Conservation (phyloP, 78 protist species). For the Planoprotostelium fungivorum region DNA sequence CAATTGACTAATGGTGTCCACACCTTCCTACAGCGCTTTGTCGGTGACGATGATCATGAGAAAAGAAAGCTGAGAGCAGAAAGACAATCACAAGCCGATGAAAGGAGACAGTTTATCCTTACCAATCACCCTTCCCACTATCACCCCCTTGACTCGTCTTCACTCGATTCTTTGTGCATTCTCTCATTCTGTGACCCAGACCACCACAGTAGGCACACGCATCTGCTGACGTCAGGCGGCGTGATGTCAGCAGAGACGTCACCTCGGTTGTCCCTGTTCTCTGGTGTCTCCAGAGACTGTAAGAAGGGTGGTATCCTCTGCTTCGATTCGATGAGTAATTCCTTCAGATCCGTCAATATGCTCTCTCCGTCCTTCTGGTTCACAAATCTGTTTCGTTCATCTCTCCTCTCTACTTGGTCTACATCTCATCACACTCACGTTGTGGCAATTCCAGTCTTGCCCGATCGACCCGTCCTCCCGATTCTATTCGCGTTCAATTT, state of each 20-base stretch:
- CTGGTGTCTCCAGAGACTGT: constrained; percentile 34
- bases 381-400: constrained; percentile 6
- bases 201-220: constrained; percentile 95
- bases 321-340: constrained; percentile 92
- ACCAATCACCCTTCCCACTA: no score
- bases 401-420: background rate
- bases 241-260: background rate
- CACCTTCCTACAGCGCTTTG: no score
- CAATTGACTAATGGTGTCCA: no score
- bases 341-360: constrained; percentile 87
- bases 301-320: constrained; percentile 62
- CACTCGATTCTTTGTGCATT: constrained; percentile 89
- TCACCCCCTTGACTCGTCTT: no score
- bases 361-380: constrained; percentile 66
- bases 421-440: no score
- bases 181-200: constrained; percentile 87
- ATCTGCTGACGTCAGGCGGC: constrained; percentile 7
- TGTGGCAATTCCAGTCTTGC: constrained; percentile 92
- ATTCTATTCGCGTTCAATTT: constrained; percentile 66
- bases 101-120: no score
- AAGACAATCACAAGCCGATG: no score
- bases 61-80: no score
- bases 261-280: constrained; percentile 7
- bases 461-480: constrained; percentile 96
- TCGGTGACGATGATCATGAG: no score